phyloP scores from a whole-genome alignment of 2,329 filamentous ascomycete species.

The Ilyonectria mors-panacis region DNA sequence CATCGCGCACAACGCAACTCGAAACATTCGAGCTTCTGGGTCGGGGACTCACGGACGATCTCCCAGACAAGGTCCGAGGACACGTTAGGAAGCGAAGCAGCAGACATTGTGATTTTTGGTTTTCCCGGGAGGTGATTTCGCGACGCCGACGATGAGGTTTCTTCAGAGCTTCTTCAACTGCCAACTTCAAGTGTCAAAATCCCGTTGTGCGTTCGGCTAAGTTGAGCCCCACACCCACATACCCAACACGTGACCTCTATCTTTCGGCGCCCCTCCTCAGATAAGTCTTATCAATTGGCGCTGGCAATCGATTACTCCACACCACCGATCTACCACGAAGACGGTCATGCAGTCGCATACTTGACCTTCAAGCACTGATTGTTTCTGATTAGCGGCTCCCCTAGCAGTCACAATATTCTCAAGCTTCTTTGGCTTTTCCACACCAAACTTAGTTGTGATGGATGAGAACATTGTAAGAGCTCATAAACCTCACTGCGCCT shows the following conservation, averaged over 20 bases:
- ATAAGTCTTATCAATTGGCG: background rate
- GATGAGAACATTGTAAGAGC: no score
- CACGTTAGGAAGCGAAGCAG: slow-evolving; percentile 77
- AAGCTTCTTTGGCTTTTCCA: background rate
- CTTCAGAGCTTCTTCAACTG: slow-evolving; percentile 44
- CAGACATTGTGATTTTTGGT: slow-evolving; percentile 66
- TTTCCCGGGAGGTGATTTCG: slow-evolving; percentile 48
- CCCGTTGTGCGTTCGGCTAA: slow-evolving; percentile 59
- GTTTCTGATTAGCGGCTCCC: background rate
- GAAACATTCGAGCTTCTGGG: slow-evolving; percentile 9
- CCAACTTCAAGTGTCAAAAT: slow-evolving; percentile 31
- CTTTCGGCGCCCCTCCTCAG: background rate
- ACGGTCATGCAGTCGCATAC: background rate
- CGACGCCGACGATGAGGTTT: slow-evolving; percentile 52
- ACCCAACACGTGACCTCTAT: slow-evolving; percentile 17
- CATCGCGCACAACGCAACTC: slow-evolving; percentile 32
- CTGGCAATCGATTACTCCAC: background rate
- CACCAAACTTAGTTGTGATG: no score
- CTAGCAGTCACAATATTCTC: background rate
- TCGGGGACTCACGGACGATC: slow-evolving; percentile 87
- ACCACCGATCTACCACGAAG: background rate
- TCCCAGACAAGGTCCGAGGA: slow-evolving; percentile 96
- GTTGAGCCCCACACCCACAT: slow-evolving; percentile 29
- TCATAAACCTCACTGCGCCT: no score
- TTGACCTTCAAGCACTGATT: background rate